These are phyloP conservation scores for Spirogloea muscicola DNA, from an alignment of 139 green algal genomes.

Conservation along the genomic window DNA sequence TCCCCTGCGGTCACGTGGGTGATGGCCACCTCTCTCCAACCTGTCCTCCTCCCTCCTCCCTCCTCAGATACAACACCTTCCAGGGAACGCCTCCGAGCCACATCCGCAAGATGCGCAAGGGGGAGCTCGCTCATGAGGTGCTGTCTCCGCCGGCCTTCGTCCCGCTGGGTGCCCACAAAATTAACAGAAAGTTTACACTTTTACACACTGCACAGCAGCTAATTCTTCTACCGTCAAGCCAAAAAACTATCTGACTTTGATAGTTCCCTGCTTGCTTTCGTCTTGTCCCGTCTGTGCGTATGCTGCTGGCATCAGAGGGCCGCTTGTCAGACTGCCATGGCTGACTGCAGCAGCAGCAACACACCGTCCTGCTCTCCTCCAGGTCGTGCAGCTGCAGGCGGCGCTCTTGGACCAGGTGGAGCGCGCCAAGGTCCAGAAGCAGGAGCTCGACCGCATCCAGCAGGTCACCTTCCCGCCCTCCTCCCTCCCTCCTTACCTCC, in stretches of 20 bases:
- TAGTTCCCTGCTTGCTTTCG: not conserved
- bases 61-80: conserved; percentile 20
- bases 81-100: not conserved
- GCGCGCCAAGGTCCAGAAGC: conserved; percentile 7
- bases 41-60: too few relatives aligned
- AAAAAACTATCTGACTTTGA: not conserved
- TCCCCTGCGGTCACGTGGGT: not conserved
- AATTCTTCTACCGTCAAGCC: not conserved
- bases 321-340: too few relatives aligned
- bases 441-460: conserved; percentile 28
- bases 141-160: not conserved
- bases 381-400: conserved; percentile 5
- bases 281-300: not conserved
- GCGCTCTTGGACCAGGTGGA: conserved; percentile 28
- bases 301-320: not conserved
- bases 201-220: not conserved
- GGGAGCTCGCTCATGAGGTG: conserved; percentile 12
- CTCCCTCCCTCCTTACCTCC: not conserved
- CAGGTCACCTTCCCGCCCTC: not conserved
- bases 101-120: conserved; percentile 8
- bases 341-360: too few relatives aligned
- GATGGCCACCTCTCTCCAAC: not conserved
- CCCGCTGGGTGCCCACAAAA: too few relatives aligned
- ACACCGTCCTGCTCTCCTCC: too few relatives aligned
- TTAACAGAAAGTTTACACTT: not conserved